phyloP scores from a whole-genome alignment of 345 rosid species.

The Trapa incisa region DNA sequence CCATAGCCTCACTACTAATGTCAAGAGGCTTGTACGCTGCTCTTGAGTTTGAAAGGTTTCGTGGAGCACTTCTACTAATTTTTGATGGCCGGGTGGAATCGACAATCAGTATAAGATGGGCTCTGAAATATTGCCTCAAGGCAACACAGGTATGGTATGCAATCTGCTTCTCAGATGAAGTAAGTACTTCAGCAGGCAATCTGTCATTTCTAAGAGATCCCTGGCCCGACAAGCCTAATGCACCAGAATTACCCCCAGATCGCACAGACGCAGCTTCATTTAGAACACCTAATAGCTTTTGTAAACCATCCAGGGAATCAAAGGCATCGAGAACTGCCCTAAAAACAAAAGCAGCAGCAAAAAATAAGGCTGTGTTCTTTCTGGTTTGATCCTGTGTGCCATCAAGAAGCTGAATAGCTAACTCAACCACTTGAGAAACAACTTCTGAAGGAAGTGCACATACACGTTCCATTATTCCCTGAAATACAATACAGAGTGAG shows the following conservation, averaged over 20 bases:
- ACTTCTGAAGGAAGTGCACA: slow-evolving; percentile 85
- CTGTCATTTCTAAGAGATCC: slow-evolving; percentile 55
- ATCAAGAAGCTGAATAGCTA: slow-evolving; percentile 79
- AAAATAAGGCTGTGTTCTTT: slow-evolving; percentile 88
- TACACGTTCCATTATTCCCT: slow-evolving; percentile 99
- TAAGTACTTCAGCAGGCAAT: slow-evolving; percentile 70
- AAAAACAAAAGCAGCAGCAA: slow-evolving; percentile 89
- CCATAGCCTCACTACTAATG: slow-evolving; percentile 93
- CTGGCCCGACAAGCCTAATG: slow-evolving; percentile 34
- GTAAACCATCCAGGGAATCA: slow-evolving; percentile 80
- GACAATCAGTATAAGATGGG: slow-evolving; percentile 79
- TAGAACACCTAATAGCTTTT: slow-evolving; percentile 63
- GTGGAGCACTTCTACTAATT: slow-evolving; percentile 55
- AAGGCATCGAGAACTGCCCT: slow-evolving; percentile 96
- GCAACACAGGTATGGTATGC: slow-evolving; percentile 92
- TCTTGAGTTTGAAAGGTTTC: slow-evolving; percentile 64
- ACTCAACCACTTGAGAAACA: slow-evolving; percentile 70
- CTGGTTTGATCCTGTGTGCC: slow-evolving; percentile 81
- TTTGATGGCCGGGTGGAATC: slow-evolving; percentile 86
- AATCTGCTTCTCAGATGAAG: slow-evolving; percentile 89
- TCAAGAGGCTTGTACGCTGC: slow-evolving; percentile 94
- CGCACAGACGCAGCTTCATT: slow-evolving; percentile 83
- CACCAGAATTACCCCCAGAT: slow-evolving; percentile 65
- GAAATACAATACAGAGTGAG: slow-evolving; percentile 13
- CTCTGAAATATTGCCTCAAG: slow-evolving; percentile 92